Base-by-base conservation (phyloP, 352 stramenopile genomes). In the Globisporangium nagaii region DNA sequence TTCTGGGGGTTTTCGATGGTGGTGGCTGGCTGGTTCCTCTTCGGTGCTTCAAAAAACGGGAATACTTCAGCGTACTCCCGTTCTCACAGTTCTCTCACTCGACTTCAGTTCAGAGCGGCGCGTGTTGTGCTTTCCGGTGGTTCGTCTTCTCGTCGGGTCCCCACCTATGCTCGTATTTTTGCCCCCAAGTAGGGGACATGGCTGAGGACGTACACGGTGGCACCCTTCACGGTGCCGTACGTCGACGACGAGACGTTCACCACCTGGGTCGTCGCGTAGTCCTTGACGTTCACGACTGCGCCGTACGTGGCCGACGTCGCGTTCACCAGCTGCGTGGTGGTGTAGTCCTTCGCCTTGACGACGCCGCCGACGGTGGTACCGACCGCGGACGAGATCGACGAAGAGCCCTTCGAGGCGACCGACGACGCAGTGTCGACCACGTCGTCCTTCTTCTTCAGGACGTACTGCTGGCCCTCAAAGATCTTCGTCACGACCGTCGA, bases 261-360 rank as follows among this genome's bases (percentile, higher is more conserved):
- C 36, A 88, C 77, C 47, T 84, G 72, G 36, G 66, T 81, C 42
- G 73, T 81, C 53, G 74, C 77, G 61, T 86, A 87, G 61, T 90
- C 72, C 32, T 73, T 79, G 34, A 73, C 81, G 32, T 63, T 70
- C 12, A 67, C 65, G 25, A 77, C 77, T 1, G 71, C 80, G 53
- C 53, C 60, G 22, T 75, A 70, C 34, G 75, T 74, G 10, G 66
- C 45, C 4, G 63, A 75, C 12, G 70, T 55, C 27, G 58, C 68
- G 25, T 65, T 60, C 27, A 64, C 62, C 17, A 78, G 57, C 53
- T 68, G 70, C 28, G 63, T 67, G 24, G 72, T 80, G 47, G 78
- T 81, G 62, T 81, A 88, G 62, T 88, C 67, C 63, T 84, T 88
- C 35, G 67, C 81, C 35, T 74, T 75, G 13, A 66, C 57, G 25